Evolutionary conservation across 108 stramenopile species (phyloP).

Genomic region (Poteriospumella lacustris): DNA sequence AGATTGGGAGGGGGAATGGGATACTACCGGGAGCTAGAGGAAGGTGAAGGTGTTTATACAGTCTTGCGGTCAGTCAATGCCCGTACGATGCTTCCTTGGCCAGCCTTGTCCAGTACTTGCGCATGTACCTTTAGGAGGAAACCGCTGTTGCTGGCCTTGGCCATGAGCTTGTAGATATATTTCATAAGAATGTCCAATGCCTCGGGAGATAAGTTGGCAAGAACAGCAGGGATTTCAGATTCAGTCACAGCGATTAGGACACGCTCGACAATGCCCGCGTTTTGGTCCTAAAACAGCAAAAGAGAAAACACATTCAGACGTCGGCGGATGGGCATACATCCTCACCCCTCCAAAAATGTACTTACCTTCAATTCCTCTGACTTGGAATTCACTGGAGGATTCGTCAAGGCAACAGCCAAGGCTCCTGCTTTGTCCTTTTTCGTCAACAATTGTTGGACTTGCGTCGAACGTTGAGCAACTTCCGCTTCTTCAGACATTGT

Average conservation of each 20-base stretch:
- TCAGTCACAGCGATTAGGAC: neutral
- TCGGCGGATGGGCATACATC: neutral
- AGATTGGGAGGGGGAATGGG: too few species aligned
- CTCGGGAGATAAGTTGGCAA: neutral
- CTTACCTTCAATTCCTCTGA: slow-evolving; percentile 16
- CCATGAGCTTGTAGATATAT: slow-evolving; percentile 26
- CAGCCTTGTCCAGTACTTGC: slow-evolving; percentile 21
- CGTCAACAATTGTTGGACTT: neutral
- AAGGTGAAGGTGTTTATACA: slow-evolving; percentile 13
- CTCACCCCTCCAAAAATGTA: neutral
- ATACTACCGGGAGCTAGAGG: neutral
- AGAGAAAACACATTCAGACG: neutral
- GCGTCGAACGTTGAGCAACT: neutral
- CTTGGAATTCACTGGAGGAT: neutral
- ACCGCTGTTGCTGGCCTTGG: neutral
- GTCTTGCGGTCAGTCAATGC: slow-evolving; percentile 30
- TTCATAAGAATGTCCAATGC: slow-evolving; percentile 19
- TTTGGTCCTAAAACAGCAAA: neutral
- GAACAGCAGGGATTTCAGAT: neutral
- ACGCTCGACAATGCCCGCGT: neutral
- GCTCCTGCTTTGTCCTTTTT: slow-evolving; percentile 10
- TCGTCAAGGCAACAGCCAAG: neutral
- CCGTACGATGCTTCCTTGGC: slow-evolving; percentile 25
- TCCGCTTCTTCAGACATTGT: slow-evolving; percentile 22
- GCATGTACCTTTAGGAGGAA: slow-evolving; percentile 28